Percentiles rank a stretch among this genome's conserved stretches.
phyloP scores from a whole-genome alignment of 345 rosid species.

The Eucalyptus shirleyi region DNA sequence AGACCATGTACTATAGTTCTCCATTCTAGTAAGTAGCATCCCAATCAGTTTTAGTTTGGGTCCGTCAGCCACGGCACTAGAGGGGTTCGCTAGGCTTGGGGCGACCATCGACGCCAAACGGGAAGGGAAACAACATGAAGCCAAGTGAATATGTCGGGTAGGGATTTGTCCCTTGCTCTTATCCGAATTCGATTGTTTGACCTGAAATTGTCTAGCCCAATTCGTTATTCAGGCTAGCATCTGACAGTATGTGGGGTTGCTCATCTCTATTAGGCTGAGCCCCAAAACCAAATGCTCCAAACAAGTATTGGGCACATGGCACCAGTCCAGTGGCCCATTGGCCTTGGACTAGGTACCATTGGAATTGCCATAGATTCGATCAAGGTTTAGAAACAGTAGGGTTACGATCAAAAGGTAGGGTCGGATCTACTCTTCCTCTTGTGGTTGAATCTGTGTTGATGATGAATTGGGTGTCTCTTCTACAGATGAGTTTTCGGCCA shows the following conservation, averaged over 20 bases:
- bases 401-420: not conserved
- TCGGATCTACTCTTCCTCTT: not conserved
- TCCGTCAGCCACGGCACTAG: fast-evolving
- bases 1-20: too few species aligned
- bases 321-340: not conserved
- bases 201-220: too few species aligned
- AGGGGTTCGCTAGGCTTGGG: not conserved
- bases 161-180: fast-evolving
- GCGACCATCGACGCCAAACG: fast-evolving
- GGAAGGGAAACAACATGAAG: not conserved
- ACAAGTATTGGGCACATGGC: not conserved
- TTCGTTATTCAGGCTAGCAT: too few species aligned
- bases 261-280: not conserved
- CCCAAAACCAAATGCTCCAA: not conserved
- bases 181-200: fast-evolving
- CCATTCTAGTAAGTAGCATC: too few species aligned
- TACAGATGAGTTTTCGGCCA: not conserved
- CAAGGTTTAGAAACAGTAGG: not conserved
- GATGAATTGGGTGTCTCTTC: not conserved
- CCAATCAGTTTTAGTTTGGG: too few species aligned
- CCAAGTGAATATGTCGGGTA: not conserved
- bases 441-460: not conserved
- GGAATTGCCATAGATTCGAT: not conserved
- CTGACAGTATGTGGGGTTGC: not conserved
- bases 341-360: not conserved